phyloP scores from a whole-genome alignment of 345 rosid species.

The Populus pruinosa region DNA sequence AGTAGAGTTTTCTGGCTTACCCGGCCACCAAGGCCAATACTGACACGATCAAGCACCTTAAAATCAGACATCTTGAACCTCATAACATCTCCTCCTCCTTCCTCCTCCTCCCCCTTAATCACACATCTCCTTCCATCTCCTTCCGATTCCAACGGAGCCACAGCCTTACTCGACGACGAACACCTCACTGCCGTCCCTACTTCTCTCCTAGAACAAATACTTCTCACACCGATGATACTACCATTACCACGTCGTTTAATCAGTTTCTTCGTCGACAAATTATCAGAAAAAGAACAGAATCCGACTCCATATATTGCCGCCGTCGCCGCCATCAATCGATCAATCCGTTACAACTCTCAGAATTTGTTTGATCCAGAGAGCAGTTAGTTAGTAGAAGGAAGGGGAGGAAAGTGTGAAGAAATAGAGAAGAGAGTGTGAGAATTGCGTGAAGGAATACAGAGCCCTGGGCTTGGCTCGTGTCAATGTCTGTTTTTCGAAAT shows the following conservation, averaged over 20 bases:
- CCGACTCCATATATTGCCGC: constrained; percentile 32
- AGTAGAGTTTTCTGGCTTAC: constrained; percentile 32
- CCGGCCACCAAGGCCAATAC: constrained; percentile 84
- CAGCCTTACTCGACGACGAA: constrained; percentile 34
- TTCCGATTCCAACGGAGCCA: constrained; percentile 40
- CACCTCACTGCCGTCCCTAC: constrained; percentile 30
- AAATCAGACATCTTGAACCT: constrained; percentile 82
- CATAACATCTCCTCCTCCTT: constrained; percentile 54
- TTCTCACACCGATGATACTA: constrained; percentile 12
- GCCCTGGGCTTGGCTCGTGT: constrained; percentile 61
- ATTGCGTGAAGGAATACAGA: constrained; percentile 61
- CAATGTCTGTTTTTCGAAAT: constrained; percentile 39
- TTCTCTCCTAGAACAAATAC: constrained; percentile 17
- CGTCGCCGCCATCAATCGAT: not conserved
- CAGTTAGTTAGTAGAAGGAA: not conserved
- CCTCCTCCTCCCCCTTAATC: constrained; percentile 42
- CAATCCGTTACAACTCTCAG: not conserved
- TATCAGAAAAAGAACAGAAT: constrained; percentile 28
- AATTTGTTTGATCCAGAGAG: not conserved
- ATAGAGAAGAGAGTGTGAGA: constrained; percentile 39
- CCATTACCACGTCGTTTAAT: constrained; percentile 18
- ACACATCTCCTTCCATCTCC: constrained; percentile 45
- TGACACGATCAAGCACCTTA: constrained; percentile 68
- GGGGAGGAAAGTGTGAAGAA: constrained; percentile 19
- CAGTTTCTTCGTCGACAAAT: constrained; percentile 29